These are phyloP conservation scores for Macrolepiota dolichaula DNA, from an alignment of 768 basidiomycete genomes.

Conservation along the genomic window DNA sequence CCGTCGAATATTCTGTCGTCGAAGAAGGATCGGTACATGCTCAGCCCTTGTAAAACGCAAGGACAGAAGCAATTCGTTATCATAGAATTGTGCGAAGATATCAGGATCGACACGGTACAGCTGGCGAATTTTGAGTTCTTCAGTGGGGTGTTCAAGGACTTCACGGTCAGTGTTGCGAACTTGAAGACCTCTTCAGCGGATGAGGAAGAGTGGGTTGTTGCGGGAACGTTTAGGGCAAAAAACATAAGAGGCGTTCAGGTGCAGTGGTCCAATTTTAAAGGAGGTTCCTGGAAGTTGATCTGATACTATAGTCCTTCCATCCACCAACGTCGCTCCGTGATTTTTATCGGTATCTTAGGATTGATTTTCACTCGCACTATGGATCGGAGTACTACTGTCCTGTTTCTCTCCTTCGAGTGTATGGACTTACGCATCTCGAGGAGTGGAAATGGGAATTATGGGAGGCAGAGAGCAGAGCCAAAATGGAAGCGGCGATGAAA, in stretches of 20 bases:
- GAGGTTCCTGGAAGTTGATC: background rate
- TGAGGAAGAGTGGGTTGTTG: slow-evolving; percentile 62
- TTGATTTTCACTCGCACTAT: slow-evolving; percentile 93
- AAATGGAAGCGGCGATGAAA: slow-evolving; percentile 34
- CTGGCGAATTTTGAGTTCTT: slow-evolving; percentile 98
- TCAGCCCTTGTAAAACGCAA: slow-evolving; percentile 77
- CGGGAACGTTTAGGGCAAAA: slow-evolving; percentile 81
- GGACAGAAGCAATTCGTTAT: slow-evolving; percentile 74
- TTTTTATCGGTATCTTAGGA: slow-evolving; percentile 91
- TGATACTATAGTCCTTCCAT: slow-evolving; percentile 61
- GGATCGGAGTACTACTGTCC: slow-evolving; percentile 97
- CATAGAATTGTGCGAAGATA: slow-evolving; percentile 96
- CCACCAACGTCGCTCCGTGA: slow-evolving; percentile 66
- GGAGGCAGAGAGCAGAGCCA: slow-evolving; percentile 64
- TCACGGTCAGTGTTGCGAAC: slow-evolving; percentile 72
- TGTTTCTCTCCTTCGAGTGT: slow-evolving; percentile 86
- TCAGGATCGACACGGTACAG: slow-evolving; percentile 93
- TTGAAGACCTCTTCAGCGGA: slow-evolving; percentile 62
- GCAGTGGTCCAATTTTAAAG: slow-evolving; percentile 20
- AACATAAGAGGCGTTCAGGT: slow-evolving; percentile 92
- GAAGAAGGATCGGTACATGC: slow-evolving; percentile 95
- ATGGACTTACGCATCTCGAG: slow-evolving; percentile 94
- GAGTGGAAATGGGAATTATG: slow-evolving; percentile 92
- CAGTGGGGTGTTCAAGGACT: slow-evolving; percentile 92
- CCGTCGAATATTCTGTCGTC: slow-evolving; percentile 80